Evolutionary conservation across 2,329 filamentous ascomycete genomes (phyloP).

Genomic region (Capronia americana): DNA sequence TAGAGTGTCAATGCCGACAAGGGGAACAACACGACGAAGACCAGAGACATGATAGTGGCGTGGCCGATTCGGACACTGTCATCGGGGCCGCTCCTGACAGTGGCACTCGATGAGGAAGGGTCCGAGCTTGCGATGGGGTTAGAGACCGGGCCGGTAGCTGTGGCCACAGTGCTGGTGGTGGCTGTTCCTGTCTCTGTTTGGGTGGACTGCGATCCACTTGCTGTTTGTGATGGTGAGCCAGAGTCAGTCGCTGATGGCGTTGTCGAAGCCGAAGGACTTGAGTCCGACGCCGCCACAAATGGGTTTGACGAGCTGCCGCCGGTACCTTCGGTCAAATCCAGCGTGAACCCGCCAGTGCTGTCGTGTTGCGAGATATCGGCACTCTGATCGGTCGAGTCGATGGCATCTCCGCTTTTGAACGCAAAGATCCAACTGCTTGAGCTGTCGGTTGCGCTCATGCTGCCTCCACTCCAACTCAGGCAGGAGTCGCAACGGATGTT

Average conservation of each 20-base stretch:
- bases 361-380: constrained; percentile 56
- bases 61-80: constrained; percentile 31
- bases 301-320: constrained; percentile 54
- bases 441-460: constrained; percentile 55
- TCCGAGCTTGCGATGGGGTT: constrained; percentile 29
- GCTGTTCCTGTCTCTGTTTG: constrained; percentile 13
- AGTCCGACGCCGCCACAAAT: constrained; percentile 37
- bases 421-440: constrained; percentile 61
- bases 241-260: constrained; percentile 8
- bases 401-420: constrained; percentile 52
- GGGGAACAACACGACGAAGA: constrained; percentile 52
- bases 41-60: constrained; percentile 52
- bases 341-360: constrained; percentile 49
- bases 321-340: constrained; percentile 57
- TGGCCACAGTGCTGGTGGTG: constrained; percentile 13
- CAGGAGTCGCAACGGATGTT: constrained; percentile 65
- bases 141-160: constrained; percentile 30
- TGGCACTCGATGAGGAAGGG: constrained; percentile 27
- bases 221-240: constrained; percentile 15
- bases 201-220: background rate
- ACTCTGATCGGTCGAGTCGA: constrained; percentile 55
- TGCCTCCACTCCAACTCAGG: constrained; percentile 59
- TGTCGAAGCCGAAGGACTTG: constrained; percentile 17
- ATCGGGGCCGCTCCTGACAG: constrained; percentile 11
- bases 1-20: constrained; percentile 45